A percentile compares a stretch with the other conserved stretches of the same genome.
Conservation (phyloP, 257 asterid genomes). For the Jaltomata sinuosa region DNA sequence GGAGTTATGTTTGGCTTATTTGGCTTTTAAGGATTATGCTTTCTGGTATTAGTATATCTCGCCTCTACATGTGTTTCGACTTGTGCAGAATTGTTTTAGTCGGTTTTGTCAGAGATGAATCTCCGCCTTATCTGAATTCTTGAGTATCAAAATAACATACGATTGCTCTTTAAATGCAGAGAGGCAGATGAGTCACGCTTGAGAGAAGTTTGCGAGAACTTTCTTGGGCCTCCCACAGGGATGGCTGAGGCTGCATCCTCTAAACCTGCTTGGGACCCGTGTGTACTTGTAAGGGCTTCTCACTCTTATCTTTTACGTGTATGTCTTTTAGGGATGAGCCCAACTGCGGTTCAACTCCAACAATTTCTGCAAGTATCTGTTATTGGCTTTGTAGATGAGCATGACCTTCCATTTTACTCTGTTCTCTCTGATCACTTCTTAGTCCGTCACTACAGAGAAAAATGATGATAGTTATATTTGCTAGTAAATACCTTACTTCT, state of each 20-base stretch:
- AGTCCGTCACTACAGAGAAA: not conserved
- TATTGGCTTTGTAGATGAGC: not conserved
- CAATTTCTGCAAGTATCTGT: not conserved
- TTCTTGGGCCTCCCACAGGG: constrained; percentile 95
- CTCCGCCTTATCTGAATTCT: not conserved
- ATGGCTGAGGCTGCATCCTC: constrained; percentile 46
- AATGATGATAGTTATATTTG: not conserved
- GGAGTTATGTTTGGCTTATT: not conserved
- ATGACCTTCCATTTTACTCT: not conserved
- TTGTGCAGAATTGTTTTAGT: not conserved
- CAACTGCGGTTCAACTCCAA: not conserved
- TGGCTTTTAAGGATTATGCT: not conserved
- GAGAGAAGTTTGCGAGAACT: constrained; percentile 92
- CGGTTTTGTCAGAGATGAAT: not conserved
- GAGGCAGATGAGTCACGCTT: constrained; percentile 89
- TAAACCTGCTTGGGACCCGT: constrained; percentile 73
- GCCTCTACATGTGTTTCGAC: not conserved
- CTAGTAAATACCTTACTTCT: not conserved
- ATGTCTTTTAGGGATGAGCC: not conserved
- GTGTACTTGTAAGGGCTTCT: constrained; percentile 52
- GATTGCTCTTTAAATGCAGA: constrained; percentile 23
- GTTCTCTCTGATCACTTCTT: not conserved
- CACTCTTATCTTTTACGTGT: not conserved
- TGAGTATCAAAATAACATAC: not conserved
- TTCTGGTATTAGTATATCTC: not conserved